Conservation (phyloP, 2,329 filamentous ascomycete species). For the Paradendryphiella salina region DNA sequence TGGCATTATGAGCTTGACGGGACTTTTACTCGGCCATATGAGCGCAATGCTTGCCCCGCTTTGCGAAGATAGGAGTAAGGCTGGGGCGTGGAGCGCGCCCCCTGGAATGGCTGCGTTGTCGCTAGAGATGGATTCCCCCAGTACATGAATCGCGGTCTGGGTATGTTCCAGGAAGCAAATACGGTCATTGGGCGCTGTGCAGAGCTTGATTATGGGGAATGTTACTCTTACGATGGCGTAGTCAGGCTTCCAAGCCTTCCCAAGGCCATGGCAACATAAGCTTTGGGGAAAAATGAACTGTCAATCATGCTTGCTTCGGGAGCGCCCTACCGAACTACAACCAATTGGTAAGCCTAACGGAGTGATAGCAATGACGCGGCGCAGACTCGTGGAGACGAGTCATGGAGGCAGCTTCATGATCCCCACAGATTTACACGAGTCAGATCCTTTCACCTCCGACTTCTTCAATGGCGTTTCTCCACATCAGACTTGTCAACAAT, state of each 20-base stretch:
- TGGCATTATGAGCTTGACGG: background rate
- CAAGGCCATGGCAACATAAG: background rate
- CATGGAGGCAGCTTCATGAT: conserved; percentile 1
- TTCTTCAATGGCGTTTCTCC: conserved; percentile 7
- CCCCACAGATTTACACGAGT: conserved; percentile 6
- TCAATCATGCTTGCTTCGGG: background rate
- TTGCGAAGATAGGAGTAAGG: background rate
- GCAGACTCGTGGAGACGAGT: background rate
- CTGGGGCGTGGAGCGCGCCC: conserved; percentile 1
- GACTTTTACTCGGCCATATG: conserved; percentile 11
- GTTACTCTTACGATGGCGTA: background rate
- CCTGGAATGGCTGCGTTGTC: conserved; percentile 9
- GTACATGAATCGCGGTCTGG: conserved; percentile 1
- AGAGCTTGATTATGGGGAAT: background rate
- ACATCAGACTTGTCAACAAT: too few species aligned
- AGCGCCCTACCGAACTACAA: background rate
- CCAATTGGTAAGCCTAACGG: too few species aligned
- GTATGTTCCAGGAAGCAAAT: background rate
- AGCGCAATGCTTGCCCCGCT: conserved; percentile 6
- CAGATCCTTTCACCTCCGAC: conserved; percentile 3
- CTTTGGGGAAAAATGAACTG: background rate
- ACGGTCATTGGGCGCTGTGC: background rate
- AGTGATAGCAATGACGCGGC: background rate
- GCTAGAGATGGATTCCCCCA: conserved; percentile 2
- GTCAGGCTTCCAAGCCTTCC: background rate